These are phyloP conservation scores for Phaeosphaeriaceae sp. DNA, from an alignment of 2,329 filamentous ascomycete genomes.

Conservation along the genomic window DNA sequence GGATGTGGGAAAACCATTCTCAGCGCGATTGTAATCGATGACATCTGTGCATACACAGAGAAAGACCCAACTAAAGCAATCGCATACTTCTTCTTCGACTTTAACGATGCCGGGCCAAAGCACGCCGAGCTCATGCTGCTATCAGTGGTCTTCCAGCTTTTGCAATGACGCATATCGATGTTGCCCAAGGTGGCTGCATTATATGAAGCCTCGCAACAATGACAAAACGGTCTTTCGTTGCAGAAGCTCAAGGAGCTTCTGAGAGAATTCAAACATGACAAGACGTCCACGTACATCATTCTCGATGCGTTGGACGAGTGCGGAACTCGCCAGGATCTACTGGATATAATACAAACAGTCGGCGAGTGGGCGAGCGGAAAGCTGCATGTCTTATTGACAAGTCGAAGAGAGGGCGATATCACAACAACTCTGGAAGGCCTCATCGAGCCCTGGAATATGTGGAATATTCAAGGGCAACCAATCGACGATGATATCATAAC, in stretches of 20 bases:
- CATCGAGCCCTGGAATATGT: not conserved
- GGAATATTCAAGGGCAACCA: not conserved
- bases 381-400: conserved; percentile 27
- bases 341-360: conserved; percentile 22
- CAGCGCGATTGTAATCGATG: conserved; percentile 27
- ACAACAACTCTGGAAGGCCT: not conserved
- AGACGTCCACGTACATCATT: conserved; percentile 14
- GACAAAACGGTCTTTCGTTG: too few species aligned
- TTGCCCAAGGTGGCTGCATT: too few species aligned
- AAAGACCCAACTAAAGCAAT: conserved; percentile 13
- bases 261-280: conserved; percentile 32
- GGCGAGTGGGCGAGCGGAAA: conserved; percentile 20
- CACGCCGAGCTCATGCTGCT: conserved; percentile 7
- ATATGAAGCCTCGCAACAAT: too few species aligned
- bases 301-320: conserved; percentile 38
- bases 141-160: conserved; percentile 34
- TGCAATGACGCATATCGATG: conserved; percentile 19
- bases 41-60: conserved; percentile 16
- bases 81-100: conserved; percentile 38
- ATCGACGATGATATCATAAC: not conserved
- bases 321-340: conserved; percentile 16
- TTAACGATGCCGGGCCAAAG: conserved; percentile 47
- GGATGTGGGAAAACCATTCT: conserved; percentile 25
- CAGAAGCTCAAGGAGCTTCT: conserved; percentile 30
- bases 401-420: conserved; percentile 22